Conservation (phyloP, 1,139 yeast genomes). For the Torulaspora globosa region DNA sequence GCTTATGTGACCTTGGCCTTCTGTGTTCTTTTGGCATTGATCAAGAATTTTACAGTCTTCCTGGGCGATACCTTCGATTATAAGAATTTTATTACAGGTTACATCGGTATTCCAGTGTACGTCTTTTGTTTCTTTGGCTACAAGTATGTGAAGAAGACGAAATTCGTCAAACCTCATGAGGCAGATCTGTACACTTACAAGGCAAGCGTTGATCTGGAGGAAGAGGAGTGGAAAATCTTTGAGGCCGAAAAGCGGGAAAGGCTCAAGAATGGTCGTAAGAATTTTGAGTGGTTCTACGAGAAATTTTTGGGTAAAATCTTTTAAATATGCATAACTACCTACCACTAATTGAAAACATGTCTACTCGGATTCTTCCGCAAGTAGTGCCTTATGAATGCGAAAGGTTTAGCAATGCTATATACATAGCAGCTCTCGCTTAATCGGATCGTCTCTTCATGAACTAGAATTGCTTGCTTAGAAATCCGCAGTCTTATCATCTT, state of each 20-base stretch:
- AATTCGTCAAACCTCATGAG: constrained; percentile 49
- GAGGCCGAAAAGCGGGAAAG: constrained; percentile 44
- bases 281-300: constrained; percentile 51
- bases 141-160: constrained; percentile 53
- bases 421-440: neutral
- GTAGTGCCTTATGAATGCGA: too few relatives aligned
- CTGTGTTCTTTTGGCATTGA: constrained; percentile 56
- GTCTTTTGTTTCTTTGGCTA: constrained; percentile 53
- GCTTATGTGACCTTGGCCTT: constrained; percentile 53
- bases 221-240: constrained; percentile 47
- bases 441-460: neutral
- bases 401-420: too few relatives aligned
- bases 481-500: constrained; percentile 4
- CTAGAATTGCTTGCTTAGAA: neutral
- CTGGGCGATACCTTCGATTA: constrained; percentile 50
- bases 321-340: constrained; percentile 27
- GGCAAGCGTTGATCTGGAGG: constrained; percentile 67
- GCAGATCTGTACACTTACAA: constrained; percentile 62
- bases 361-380: too few relatives aligned
- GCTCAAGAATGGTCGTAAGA: constrained; percentile 41
- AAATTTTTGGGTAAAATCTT: constrained; percentile 53
- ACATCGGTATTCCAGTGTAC: constrained; percentile 70
- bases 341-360: neutral
- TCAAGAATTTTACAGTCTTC: constrained; percentile 73
- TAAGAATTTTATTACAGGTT: constrained; percentile 68